Percentiles rank a stretch among this genome's conserved stretches.
Evolutionary conservation across 2,329 filamentous ascomycete species (phyloP).

Genomic region (Cercospora nicotianae): DNA sequence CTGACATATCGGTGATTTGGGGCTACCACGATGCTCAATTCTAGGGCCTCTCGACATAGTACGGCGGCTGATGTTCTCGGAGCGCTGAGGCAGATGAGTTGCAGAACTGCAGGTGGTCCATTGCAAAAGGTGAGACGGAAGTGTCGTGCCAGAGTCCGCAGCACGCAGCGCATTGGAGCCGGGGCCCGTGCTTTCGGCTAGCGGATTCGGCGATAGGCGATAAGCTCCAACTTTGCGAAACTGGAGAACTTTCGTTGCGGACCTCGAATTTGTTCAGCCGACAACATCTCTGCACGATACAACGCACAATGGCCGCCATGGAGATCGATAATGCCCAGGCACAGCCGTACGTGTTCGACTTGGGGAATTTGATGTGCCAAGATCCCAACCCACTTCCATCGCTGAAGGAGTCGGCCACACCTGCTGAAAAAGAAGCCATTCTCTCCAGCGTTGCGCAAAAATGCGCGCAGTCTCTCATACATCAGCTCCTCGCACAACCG

Average conservation of each 20-base stretch:
- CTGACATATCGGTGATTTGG: background rate
- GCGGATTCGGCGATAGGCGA: background rate
- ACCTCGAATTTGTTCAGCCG: background rate
- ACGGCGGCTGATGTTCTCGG: background rate
- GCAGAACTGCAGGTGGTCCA: background rate
- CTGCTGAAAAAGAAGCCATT: slow-evolving; percentile 59
- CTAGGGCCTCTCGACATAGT: background rate
- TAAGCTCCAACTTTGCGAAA: background rate
- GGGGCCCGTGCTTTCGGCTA: background rate
- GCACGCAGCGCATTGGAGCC: background rate
- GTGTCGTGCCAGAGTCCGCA: background rate
- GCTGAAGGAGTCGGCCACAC: slow-evolving; percentile 38
- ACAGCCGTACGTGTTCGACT: slow-evolving; percentile 88
- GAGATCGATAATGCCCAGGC: slow-evolving; percentile 57
- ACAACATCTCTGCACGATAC: background rate
- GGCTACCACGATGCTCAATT: background rate
- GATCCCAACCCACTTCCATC: slow-evolving; percentile 80
- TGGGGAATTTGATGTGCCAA: slow-evolving; percentile 79
- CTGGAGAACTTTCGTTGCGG: slow-evolving; percentile 6
- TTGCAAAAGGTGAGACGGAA: background rate
- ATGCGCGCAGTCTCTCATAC: slow-evolving; percentile 86
- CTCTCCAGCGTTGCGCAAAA: slow-evolving; percentile 78
- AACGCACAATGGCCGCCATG: slow-evolving; percentile 15
- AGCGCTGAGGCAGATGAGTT: background rate
- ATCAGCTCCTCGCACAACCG: slow-evolving; percentile 86